Percentiles rank a stretch among this genome's conserved stretches.
These are phyloP conservation scores for Botrytis galanthina DNA, from an alignment of 2,329 filamentous ascomycete species.

Conservation along the genomic window DNA sequence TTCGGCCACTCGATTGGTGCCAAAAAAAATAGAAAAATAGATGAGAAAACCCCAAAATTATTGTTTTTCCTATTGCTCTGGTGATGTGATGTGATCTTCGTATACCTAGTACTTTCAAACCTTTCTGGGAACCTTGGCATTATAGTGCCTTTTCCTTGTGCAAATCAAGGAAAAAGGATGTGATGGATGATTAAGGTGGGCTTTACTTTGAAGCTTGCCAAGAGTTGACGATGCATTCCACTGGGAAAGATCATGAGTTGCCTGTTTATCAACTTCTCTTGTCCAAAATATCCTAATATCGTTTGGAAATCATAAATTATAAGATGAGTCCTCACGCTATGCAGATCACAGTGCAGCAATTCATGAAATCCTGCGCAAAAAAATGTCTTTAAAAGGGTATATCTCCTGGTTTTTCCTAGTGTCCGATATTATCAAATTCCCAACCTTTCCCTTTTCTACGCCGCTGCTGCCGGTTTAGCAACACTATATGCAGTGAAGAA, in stretches of 20 bases:
- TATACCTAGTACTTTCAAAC: not conserved
- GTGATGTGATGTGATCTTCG: not conserved
- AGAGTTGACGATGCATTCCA: not conserved
- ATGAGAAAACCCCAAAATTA: not conserved
- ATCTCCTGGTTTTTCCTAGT: not conserved
- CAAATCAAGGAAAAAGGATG: not conserved
- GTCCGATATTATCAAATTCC: not conserved
- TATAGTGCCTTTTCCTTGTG: not conserved
- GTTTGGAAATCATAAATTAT: not conserved
- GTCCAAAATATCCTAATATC: not conserved
- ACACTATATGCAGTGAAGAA: constrained; percentile 73
- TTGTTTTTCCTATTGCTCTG: not conserved
- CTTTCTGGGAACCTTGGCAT: not conserved
- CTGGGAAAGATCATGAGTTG: not conserved
- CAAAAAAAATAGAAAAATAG: not conserved
- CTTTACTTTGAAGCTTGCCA: not conserved
- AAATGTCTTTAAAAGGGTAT: constrained; percentile 16
- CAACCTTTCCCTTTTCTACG: not conserved
- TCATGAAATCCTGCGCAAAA: constrained; percentile 1
- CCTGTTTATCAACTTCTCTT: not conserved
- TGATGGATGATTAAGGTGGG: not conserved
- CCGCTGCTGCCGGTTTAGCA: constrained; percentile 19
- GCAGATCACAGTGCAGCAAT: not conserved
- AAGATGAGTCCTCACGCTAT: not conserved
- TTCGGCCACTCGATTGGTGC: not conserved